Base-by-base conservation (phyloP, 106 monocot genomes). In the Iris macrosiphon region DNA sequence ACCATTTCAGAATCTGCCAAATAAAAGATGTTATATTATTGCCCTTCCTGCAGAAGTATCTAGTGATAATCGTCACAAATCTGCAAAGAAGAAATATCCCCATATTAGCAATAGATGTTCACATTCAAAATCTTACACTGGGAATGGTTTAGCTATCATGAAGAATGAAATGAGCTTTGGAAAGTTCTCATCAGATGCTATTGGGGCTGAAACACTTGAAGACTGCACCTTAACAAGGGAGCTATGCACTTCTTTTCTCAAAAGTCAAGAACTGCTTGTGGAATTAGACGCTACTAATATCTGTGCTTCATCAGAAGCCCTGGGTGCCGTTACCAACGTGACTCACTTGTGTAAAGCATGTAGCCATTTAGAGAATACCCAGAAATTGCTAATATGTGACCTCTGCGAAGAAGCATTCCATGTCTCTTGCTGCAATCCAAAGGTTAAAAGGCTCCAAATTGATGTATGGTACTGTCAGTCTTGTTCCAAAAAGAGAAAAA, bases 321-420 rank as follows among this genome's bases (percentile, higher is more conserved):
- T 47, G 13, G 49, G 57, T 48, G 54, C 49, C 28, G 46, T 57
- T 62, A 13, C 42, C 10, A 63, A 63, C 13, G 44, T 39, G 59
- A 57, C 45, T 28, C 31, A 9, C 6, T 45, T 52, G 39, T 92
- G 92, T 74, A 79, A 82, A 71, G 64, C 68, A 10, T 90, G 89
- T 54, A 31, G 64, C 7, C 7, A 60, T 16, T 17, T 29, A 10
- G 80, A 62, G 42, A 68, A 54, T 44, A 39, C 74, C 16, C 15
- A 27, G 30, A 79, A 68, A 42, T 79, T 92, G 92, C 56, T 92
- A 52, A 86, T 92, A 46, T 92, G 92, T 64, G 92, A 92, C 52
- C 60, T 55, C 35, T 92, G 92, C 60, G 92, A 92, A 31, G 76
- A 83, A 57, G 76, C 82, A 62, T 92, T 76, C 80, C 92, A 92